Evolutionary conservation across 2,329 filamentous ascomycete species (phyloP).

Genomic region (Lomentospora prolificans): DNA sequence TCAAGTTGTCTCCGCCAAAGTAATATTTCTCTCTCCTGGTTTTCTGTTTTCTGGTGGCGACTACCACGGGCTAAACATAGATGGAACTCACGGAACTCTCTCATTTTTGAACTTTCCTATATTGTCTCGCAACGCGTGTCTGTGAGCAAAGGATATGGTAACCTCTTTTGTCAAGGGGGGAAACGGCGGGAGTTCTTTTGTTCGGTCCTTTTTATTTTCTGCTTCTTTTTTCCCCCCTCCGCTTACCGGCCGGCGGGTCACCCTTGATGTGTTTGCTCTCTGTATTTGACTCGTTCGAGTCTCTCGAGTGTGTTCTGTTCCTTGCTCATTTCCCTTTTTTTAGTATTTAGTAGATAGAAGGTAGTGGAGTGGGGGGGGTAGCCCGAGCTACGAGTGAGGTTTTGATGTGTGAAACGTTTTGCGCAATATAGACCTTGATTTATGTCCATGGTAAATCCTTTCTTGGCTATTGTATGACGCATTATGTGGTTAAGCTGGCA

Average conservation of each 20-base stretch:
- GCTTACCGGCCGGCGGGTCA: not conserved
- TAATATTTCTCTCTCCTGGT: not conserved
- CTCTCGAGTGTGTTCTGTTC: not conserved
- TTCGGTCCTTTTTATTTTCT: not conserved
- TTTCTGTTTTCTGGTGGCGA: not conserved
- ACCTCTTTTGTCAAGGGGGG: not conserved
- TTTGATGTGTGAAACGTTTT: not conserved
- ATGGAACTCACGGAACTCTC: not conserved
- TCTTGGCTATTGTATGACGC: too few species aligned
- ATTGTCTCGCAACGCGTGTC: not conserved
- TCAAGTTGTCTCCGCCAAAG: not conserved
- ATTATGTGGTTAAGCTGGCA: too few species aligned
- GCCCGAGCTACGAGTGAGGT: not conserved
- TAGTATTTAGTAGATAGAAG: slow-evolving; percentile 1
- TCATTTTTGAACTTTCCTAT: not conserved
- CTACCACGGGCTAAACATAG: not conserved
- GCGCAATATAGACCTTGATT: not conserved
- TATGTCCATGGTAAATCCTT: not conserved
- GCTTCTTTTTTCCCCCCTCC: not conserved
- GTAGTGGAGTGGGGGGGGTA: not conserved
- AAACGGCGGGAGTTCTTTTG: not conserved
- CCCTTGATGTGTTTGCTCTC: too few species aligned
- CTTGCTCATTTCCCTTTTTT: slow-evolving; percentile 3
- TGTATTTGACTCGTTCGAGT: not conserved
- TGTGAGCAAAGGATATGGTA: not conserved